phyloP scores from a whole-genome alignment of 495 filamentous ascomycete genomes.

The Neurospora pannonica region DNA sequence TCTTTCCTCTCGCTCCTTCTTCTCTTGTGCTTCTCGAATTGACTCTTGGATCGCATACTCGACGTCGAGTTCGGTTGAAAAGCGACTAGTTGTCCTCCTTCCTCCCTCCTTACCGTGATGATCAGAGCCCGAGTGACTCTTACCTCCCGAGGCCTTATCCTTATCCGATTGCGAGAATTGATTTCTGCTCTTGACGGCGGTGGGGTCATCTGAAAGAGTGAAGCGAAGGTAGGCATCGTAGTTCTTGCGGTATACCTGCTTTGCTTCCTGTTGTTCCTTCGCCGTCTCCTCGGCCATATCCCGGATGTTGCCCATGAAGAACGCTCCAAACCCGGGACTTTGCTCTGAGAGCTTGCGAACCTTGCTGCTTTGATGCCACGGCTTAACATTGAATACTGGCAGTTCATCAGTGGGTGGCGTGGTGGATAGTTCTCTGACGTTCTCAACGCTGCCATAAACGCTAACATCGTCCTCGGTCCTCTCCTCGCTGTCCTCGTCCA shows the following conservation, averaged over 20 bases:
- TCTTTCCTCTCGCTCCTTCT: conserved; percentile 57
- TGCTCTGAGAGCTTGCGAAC: conserved; percentile 23
- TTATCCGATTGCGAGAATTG: conserved; percentile 24
- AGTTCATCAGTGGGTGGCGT: conserved; percentile 42
- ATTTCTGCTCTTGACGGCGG: conserved; percentile 35
- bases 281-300: conserved; percentile 13
- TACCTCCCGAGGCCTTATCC: conserved; percentile 13
- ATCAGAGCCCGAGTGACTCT: conserved; percentile 35
- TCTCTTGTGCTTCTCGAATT: conserved; percentile 63
- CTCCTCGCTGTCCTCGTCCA: conserved; percentile 36
- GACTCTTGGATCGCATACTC: conserved; percentile 70
- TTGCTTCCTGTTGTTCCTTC: conserved; percentile 20
- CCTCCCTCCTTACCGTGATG: conserved; percentile 44
- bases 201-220: conserved; percentile 41
- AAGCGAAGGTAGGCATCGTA: conserved; percentile 41
- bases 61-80: conserved; percentile 61
- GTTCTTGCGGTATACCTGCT: conserved; percentile 26
- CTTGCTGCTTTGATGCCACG: conserved; percentile 32
- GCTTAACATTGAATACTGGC: conserved; percentile 30
- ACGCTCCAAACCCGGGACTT: conserved; percentile 21
- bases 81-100: conserved; percentile 44
- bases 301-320: conserved; percentile 21
- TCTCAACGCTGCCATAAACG: conserved; percentile 41
- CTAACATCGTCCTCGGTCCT: conserved; percentile 55
- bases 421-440: conserved; percentile 34